Evolutionary conservation across 805 yeast genomes (phyloP), one percentile per base, ranked within the genome.

Genomic region (Saturnispora ahearnii): DNA sequence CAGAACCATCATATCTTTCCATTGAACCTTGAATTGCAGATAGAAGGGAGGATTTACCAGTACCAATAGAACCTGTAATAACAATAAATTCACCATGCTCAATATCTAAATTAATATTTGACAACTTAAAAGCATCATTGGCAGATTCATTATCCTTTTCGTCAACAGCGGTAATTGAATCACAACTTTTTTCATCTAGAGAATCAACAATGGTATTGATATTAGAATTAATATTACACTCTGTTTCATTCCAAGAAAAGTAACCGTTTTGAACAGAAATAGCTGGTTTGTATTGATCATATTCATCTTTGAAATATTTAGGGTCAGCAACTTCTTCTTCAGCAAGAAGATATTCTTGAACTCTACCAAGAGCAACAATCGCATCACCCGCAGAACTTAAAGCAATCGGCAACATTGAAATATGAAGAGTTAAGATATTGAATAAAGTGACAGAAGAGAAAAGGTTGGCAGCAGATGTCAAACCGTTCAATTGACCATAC

Each of bases 11-110:
- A 0, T 64, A 62, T 55, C 78, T 72, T 11, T 72, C 69, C 87
- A 87, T 85, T 18, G 74, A 67, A 1, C 95, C 93, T 8, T 82
- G 73, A 48, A 87, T 68, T 0, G 93, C 88, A 52, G 74, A 71
- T 38, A 87, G 67, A 28, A 87, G 68, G 0, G 93, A 84, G 0
- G 90, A 72, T 60, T 87, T 87, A 48, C 96, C 96, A 3, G 87
- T 73, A 2, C 96, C 96, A 59, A 87, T 83, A 1, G 82, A 64
- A 15, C 96, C 96, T 0, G 90, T 84, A 26, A 86, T 73, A 48
- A 83, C 82, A 12, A 87, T 66, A 44, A 89, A 77, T 58, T 87
- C 93, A 13, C 85, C 85, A 50, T 75, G 77, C 36, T 71, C 65
- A 41, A 87, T 69, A 1, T 65, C 58, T 18, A 87, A 63, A 55